Evolutionary conservation across 768 basidiomycete species (phyloP).

Genomic region (Suillus luteus): DNA sequence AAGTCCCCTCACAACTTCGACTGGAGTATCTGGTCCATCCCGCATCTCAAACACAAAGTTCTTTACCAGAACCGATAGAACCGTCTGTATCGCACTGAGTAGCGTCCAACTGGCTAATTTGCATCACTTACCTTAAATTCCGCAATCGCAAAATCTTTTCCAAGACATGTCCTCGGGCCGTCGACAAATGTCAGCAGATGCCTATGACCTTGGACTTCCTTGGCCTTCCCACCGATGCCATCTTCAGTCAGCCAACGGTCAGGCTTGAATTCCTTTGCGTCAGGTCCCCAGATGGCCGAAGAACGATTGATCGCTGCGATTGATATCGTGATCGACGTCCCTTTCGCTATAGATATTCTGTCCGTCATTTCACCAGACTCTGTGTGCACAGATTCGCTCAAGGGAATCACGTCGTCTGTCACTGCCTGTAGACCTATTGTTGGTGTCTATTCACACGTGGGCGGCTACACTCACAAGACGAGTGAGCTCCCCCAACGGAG

Average conservation of each 20-base stretch:
- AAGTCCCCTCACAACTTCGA: constrained; percentile 19
- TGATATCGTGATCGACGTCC: constrained; percentile 44
- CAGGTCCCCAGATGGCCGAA: constrained; percentile 60
- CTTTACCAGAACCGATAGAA: constrained; percentile 45
- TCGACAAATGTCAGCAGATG: constrained; percentile 55
- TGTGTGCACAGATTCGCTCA: constrained; percentile 50
- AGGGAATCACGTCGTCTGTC: constrained; percentile 59
- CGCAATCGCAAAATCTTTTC: constrained; percentile 47
- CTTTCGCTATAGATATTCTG: constrained; percentile 48
- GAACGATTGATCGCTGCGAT: constrained; percentile 51
- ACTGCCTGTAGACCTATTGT: constrained; percentile 36
- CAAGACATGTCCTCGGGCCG: constrained; percentile 53
- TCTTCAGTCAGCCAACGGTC: constrained; percentile 58
- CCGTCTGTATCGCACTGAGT: constrained; percentile 33
- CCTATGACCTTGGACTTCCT: constrained; percentile 49
- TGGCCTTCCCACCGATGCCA: constrained; percentile 30
- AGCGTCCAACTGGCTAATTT: not conserved
- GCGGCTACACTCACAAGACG: constrained; percentile 15
- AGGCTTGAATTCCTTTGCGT: constrained; percentile 60
- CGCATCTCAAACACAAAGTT: constrained; percentile 25
- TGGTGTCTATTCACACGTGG: not conserved
- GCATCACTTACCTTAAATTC: constrained; percentile 32
- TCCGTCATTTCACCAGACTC: constrained; percentile 40
- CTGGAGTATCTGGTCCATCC: constrained; percentile 21
- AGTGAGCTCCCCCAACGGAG: constrained; percentile 32